Conservation (phyloP, 495 filamentous ascomycete species). For the Terfezia boudieri region DNA sequence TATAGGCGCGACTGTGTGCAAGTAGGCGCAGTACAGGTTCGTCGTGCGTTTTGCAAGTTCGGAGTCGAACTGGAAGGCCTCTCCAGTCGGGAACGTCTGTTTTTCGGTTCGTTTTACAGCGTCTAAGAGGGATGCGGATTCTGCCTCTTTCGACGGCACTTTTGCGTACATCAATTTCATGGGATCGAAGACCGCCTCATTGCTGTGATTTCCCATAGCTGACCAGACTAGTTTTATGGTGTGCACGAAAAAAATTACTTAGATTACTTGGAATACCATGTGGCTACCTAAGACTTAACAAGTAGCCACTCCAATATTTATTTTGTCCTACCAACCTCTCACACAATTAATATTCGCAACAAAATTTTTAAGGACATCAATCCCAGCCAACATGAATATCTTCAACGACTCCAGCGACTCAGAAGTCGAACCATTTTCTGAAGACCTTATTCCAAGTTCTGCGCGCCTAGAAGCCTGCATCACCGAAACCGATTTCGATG, state of each 20-base stretch:
- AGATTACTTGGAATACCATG: no score
- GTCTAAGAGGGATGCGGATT: slow-evolving; percentile 9
- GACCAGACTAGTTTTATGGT: no score
- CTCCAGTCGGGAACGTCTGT: slow-evolving; percentile 35
- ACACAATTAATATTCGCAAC: no score
- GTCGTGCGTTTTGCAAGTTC: slow-evolving; percentile 37
- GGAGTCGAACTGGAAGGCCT: slow-evolving; percentile 30
- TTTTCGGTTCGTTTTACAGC: slow-evolving; percentile 25
- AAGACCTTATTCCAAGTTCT: slow-evolving; percentile 9
- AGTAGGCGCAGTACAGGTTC: slow-evolving; percentile 27
- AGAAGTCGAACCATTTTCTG: slow-evolving; percentile 15
- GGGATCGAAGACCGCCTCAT: slow-evolving; percentile 3
- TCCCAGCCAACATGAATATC: slow-evolving; percentile 9
- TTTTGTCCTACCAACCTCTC: no score
- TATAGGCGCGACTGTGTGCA: slow-evolving; percentile 1
- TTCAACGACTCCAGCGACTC: slow-evolving; percentile 17
- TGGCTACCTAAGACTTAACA: no score
- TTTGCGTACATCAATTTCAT: slow-evolving; percentile 7
- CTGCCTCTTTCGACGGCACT: slow-evolving; percentile 8
- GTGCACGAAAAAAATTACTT: no score
- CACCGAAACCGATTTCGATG: slow-evolving; percentile 45
- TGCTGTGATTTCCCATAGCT: no score
- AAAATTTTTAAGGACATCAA: no score
- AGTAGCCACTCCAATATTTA: no score
- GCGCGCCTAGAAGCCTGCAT: slow-evolving; percentile 28